phyloP scores from a whole-genome alignment of 2,329 filamentous ascomycete genomes.

The Chaetomiaceae sp. region DNA sequence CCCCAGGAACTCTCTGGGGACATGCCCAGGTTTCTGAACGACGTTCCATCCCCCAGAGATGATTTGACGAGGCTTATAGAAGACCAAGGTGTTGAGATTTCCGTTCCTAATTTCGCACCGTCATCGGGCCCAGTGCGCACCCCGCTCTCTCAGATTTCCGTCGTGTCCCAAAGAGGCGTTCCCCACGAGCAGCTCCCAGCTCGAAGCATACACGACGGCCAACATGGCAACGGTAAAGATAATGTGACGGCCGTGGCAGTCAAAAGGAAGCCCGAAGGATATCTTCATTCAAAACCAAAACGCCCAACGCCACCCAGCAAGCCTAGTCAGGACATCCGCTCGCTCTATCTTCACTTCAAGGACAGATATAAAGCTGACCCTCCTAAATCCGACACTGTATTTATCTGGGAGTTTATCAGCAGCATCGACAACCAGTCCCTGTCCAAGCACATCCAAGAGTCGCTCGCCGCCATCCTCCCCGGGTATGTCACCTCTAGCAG shows the following conservation, averaged over 20 bases:
- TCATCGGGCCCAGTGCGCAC: background rate
- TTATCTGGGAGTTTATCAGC: slow-evolving; percentile 27
- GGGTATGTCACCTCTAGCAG: slow-evolving; percentile 12
- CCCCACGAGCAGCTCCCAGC: background rate
- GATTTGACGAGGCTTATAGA: slow-evolving; percentile 8
- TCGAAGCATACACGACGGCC: background rate
- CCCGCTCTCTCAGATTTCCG: background rate
- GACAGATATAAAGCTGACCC: slow-evolving; percentile 16
- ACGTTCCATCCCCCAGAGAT: slow-evolving; percentile 1
- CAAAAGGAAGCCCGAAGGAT: slow-evolving; percentile 3
- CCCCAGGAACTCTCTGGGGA: slow-evolving; percentile 1
- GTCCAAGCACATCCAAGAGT: slow-evolving; percentile 23
- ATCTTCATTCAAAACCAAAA: background rate
- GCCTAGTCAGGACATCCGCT: slow-evolving; percentile 15
- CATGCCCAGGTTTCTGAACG: background rate
- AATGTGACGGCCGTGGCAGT: background rate
- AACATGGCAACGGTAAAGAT: background rate
- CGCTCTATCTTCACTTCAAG: slow-evolving; percentile 20
- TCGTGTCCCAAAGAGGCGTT: background rate
- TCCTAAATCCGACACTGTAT: slow-evolving; percentile 15
- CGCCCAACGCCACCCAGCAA: background rate
- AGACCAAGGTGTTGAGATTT: background rate
- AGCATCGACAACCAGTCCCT: slow-evolving; percentile 20
- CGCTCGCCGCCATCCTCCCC: slow-evolving; percentile 18
- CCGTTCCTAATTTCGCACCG: background rate